Percentiles rank a stretch among this genome's conserved stretches.
phyloP scores from a whole-genome alignment of 2,329 filamentous ascomycete species.

The Pleoardoris graminearum region DNA sequence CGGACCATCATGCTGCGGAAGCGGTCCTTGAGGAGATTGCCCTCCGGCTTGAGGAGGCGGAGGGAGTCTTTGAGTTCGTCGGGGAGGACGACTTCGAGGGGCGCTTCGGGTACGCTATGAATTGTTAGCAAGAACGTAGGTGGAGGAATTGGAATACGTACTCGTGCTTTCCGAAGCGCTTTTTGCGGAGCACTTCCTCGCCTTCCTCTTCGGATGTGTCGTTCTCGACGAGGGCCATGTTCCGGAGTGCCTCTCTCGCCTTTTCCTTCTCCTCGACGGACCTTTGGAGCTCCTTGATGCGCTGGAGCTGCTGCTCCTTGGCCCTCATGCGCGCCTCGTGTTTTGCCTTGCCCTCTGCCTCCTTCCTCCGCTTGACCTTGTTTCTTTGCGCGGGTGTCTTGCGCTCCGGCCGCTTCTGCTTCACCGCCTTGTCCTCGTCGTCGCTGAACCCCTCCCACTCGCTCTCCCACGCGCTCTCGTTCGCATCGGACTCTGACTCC shows the following conservation, averaged over 20 bases:
- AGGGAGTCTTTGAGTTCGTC: constrained; percentile 57
- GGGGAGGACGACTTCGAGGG: constrained; percentile 54
- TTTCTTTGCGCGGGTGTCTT: constrained; percentile 89
- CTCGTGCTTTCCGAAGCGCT: constrained; percentile 69
- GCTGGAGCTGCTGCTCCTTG: constrained; percentile 70
- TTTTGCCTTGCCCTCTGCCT: constrained; percentile 75
- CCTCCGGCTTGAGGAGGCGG: constrained; percentile 74
- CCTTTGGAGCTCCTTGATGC: constrained; percentile 71
- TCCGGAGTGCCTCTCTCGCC: constrained; percentile 33
- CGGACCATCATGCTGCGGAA: constrained; percentile 87
- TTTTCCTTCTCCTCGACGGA: constrained; percentile 65
- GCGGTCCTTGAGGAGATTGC: constrained; percentile 89
- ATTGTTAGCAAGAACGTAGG: constrained; percentile 13
- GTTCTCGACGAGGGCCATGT: constrained; percentile 31
- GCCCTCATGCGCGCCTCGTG: constrained; percentile 76
- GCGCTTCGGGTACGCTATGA: constrained; percentile 68
- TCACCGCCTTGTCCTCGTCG: constrained; percentile 59
- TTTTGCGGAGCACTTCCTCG: constrained; percentile 62
- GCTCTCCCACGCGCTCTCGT: constrained; percentile 93
- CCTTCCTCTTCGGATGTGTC: constrained; percentile 41
- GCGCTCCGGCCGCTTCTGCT: constrained; percentile 75
- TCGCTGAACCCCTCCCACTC: constrained; percentile 65
- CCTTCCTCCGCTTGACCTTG: constrained; percentile 84
- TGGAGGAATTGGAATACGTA: constrained; percentile 24
- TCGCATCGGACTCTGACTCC: constrained; percentile 75